These are phyloP conservation scores for Schizopora paradoxa DNA, from an alignment of 1,284 basidiomycete species.

Conservation along the genomic window DNA sequence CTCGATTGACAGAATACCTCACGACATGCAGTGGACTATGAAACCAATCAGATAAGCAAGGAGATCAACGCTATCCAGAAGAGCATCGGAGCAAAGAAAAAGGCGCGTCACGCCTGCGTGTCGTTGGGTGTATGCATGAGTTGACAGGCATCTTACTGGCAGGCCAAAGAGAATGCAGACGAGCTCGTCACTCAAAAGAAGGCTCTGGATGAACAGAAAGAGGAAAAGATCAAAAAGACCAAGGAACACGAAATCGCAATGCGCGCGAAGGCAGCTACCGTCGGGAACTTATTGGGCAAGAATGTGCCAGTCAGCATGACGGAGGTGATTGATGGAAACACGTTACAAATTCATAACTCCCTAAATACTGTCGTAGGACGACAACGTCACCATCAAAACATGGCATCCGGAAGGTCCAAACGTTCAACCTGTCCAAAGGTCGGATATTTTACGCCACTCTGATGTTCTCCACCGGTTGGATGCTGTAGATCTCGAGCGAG, in stretches of 20 bases:
- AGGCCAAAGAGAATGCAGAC: conserved; percentile 90
- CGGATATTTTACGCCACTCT: conserved; percentile 89
- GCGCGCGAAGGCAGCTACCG: conserved; percentile 73
- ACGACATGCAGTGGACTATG: conserved; percentile 70
- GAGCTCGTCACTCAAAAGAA: conserved; percentile 81
- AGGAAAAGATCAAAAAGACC: conserved; percentile 67
- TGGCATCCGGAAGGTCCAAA: conserved; percentile 87
- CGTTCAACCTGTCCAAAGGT: conserved; percentile 51
- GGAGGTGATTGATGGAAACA: conserved; percentile 65
- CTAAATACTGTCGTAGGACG: conserved; percentile 55
- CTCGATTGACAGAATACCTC: background rate
- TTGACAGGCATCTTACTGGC: conserved; percentile 2
- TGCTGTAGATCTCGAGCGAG: conserved; percentile 94
- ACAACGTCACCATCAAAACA: conserved; percentile 77
- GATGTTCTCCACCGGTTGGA: conserved; percentile 93
- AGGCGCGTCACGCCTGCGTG: conserved; percentile 45
- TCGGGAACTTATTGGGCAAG: conserved; percentile 93
- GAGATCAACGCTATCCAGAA: conserved; percentile 90
- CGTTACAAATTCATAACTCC: background rate
- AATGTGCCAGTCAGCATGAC: conserved; percentile 82
- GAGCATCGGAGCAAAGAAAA: conserved; percentile 91
- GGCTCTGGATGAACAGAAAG: conserved; percentile 74
- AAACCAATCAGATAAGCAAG: conserved; percentile 74
- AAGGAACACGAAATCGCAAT: conserved; percentile 77
- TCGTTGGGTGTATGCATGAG: background rate